Base-by-base conservation (phyloP, 805 yeast genomes). In the Candida vaughaniae region DNA sequence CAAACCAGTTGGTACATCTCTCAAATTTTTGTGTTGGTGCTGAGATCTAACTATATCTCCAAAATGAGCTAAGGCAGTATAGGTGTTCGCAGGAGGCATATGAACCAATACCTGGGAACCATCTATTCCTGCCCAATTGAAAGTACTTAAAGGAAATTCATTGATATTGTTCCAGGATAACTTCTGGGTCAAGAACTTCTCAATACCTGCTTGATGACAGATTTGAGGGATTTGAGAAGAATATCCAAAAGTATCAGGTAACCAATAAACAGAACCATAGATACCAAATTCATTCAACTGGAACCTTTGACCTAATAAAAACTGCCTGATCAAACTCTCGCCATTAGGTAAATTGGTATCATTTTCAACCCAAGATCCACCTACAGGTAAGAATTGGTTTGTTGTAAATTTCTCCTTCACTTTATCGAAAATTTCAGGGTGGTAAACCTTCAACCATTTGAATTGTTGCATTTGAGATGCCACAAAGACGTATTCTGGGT, bases 361-460 rank as follows among this genome's bases (percentile, higher is more conserved):
- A 58, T 88, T 83, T 62, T 91, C 99, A 29, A 93, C 98, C 98
- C 98, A 91, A 0, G 96, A 80, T 5, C 99, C 99, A 35, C 99
- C 99, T 42, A 93, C 76, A 8, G 96, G 95, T 33, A 90, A 71
- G 52, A 91, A 91, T 47, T 85, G 82, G 35, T 85, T 85, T 15
- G 77, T 77, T 32, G 75, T 67, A 37, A 82, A 82, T 35, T 84
- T 85, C 19, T 78, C 75, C 47, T 85, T 73, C 25, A 86, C 70
- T 38, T 78, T 72, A 19, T 68, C 60, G 50, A 79, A 88, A 29
- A 87, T 72, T 19, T 80, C 85, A 0, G 98, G 97, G 55, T 93
- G 95, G 55, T 90, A 93, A 39, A 80, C 66, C 46, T 79, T 73
- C 42, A 91, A 73, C 99, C 99, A 91, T 57, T 86, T 82, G 62